Evolutionary conservation across 441 rosid species (phyloP), one percentile per base, ranked within the genome.

Genomic region (Dalechampia spathulata): DNA sequence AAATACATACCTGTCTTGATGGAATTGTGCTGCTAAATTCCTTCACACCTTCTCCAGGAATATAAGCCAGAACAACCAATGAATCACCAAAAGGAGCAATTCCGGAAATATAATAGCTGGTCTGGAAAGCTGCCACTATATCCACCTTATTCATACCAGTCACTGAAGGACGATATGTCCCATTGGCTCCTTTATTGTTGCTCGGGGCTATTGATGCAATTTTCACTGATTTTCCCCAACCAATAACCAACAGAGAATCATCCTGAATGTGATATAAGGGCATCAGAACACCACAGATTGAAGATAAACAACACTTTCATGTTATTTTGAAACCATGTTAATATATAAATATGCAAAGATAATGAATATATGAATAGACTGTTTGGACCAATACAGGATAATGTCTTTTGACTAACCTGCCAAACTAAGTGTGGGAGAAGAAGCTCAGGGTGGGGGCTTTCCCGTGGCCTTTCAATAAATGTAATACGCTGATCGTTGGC

Each of bases 11-110:
- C 98, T 83, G 99, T 56, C 97, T 83, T 62, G 95, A 82, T 60
- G 87, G 74, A 60, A 83, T 45, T 10, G 75, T 52, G 70, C 78
- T 88, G 66, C 81, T 86, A 67, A 86, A 80, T 67, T 88, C 96
- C 79, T 78, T 86, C 66, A 75, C 86, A 60, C 86, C 82, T 72
- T 88, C 95, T 62, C 83, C 74, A 56, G 85, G 89, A 70, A 86
- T 82, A 68, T 88, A 94, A 46, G 99, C 98, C 67, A 94, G 87
- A 75, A 94, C 85, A 77, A 94, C 99, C 79, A 94, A 80, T 64
- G 92, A 74, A 80, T 94, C 98, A 57, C 96, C 96, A 78, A 94
- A 94, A 47, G 99, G 99, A 76, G 99, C 96, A 83, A 94, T 85
- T 79, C 99, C 99, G 49, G 99, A 87, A 75, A 94, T 84, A 73